Conservation (phyloP, 768 basidiomycete genomes). For the Termitomyces bulborhizus region DNA sequence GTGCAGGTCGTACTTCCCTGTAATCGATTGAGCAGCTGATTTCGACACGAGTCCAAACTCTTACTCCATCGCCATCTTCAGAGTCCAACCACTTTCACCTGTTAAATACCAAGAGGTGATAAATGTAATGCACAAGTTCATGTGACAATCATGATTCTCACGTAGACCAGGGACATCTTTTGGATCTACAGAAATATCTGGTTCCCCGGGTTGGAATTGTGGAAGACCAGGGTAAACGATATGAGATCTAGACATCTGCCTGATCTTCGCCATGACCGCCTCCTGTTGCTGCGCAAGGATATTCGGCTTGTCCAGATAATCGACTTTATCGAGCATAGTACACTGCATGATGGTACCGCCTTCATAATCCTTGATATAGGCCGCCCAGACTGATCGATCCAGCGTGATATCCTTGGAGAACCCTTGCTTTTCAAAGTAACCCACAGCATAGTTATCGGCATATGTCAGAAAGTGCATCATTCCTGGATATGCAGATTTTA, state of each 20-base stretch:
- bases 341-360: conserved; percentile 99
- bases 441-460: conserved; percentile 98
- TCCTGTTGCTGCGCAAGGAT: conserved; percentile 81
- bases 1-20: conserved; percentile 28
- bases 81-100: conserved; percentile 94
- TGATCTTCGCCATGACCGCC: conserved; percentile 84
- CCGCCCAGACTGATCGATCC: conserved; percentile 90
- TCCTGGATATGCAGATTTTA: conserved; percentile 72
- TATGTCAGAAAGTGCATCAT: conserved; percentile 97
- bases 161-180: conserved; percentile 84
- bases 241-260: conserved; percentile 81
- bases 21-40: neutral
- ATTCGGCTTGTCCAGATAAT: conserved; percentile 78
- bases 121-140: conserved; percentile 1
- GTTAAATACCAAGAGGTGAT: neutral
- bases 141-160: conserved; percentile 29
- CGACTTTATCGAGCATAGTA: conserved; percentile 86
- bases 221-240: conserved; percentile 76
- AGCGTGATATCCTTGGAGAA: conserved; percentile 96
- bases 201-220: conserved; percentile 60
- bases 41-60: conserved; percentile 18
- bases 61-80: conserved; percentile 70
- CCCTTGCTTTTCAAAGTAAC: conserved; percentile 99
- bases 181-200: conserved; percentile 53
- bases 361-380: conserved; percentile 99